These are phyloP conservation scores for Fragaria vesca DNA, from an alignment of 306 rosid genomes.

Conservation along the genomic window DNA sequence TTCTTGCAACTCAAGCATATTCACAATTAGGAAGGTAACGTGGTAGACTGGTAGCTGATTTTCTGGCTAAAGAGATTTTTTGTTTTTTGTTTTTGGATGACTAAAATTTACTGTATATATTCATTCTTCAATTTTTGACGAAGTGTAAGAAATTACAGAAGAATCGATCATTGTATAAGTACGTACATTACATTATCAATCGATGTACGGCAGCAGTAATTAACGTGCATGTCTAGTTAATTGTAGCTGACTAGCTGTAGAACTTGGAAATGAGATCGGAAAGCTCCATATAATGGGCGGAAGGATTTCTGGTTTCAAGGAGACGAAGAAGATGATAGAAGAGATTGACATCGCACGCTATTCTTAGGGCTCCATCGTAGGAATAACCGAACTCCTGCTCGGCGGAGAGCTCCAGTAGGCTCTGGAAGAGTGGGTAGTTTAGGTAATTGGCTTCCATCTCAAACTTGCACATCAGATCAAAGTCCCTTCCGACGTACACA, in stretches of 20 bases:
- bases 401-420: background rate
- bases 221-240: background rate
- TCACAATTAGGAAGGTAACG: too few species aligned
- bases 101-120: too few species aligned
- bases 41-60: too few species aligned
- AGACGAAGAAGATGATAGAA: background rate
- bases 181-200: background rate
- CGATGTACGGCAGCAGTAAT: background rate
- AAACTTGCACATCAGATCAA: background rate
- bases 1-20: too few species aligned
- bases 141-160: background rate
- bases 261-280: background rate
- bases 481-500: background rate
- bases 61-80: too few species aligned
- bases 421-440: background rate
- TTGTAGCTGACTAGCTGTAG: background rate
- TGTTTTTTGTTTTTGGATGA: too few species aligned
- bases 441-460: slow-evolving; percentile 1
- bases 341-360: background rate
- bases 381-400: background rate
- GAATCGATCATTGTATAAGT: background rate
- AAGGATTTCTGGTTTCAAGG: background rate
- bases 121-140: background rate
- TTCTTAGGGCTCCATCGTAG: background rate
- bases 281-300: background rate